Conservation (phyloP, 192 early-diverging fungal species). For the Helicostylum pulchrum region DNA sequence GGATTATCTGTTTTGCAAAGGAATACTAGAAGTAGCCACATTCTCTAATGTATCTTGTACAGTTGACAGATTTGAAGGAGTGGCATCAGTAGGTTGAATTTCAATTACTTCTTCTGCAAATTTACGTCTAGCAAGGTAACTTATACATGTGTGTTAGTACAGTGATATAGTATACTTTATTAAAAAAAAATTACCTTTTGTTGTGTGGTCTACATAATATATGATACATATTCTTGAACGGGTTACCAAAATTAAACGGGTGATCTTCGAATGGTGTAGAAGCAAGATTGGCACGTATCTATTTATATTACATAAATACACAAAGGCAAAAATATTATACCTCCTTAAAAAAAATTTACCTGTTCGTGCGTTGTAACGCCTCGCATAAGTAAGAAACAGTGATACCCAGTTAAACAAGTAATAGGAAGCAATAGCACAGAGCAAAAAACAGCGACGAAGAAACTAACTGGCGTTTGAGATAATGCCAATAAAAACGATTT, state of each 20-base stretch:
- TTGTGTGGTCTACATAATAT: conserved; percentile 54
- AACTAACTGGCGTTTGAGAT: conserved; percentile 19
- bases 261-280: conserved; percentile 29
- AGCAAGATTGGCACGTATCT: not conserved
- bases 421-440: conserved; percentile 60
- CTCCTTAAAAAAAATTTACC: conserved; percentile 31
- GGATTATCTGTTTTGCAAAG: not conserved
- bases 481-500: conserved; percentile 5
- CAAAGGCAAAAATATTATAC: not conserved
- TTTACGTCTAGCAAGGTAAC: conserved; percentile 18
- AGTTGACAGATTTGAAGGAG: not conserved
- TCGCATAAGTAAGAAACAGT: conserved; percentile 62
- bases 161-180: not conserved
- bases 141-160: not conserved
- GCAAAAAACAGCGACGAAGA: conserved; percentile 66
- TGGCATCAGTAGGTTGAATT: not conserved
- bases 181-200: conserved; percentile 39
- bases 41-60: not conserved
- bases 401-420: conserved; percentile 67
- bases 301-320: not conserved
- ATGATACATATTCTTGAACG: conserved; percentile 47
- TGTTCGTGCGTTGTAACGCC: conserved; percentile 90
- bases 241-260: conserved; percentile 51
- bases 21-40: not conserved
- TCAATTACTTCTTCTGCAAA: not conserved